Evolutionary conservation across 176 grass and related monocot genomes (phyloP).

Genomic region (Leersia perrieri): DNA sequence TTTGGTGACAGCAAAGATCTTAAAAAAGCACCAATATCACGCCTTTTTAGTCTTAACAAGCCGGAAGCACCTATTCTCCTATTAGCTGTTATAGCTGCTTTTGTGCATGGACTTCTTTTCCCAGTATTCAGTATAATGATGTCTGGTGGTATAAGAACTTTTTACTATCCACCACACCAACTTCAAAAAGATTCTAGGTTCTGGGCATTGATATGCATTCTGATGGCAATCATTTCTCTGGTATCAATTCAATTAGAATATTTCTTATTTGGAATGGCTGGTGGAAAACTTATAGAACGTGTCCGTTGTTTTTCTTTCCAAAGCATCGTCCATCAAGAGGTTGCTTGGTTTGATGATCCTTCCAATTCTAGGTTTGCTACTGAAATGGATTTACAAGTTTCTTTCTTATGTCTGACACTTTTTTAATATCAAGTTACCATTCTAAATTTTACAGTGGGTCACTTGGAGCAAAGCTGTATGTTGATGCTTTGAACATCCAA

Average conservation of each 20-base stretch:
- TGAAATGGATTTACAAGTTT: neutral
- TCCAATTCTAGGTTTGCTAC: constrained; percentile 71
- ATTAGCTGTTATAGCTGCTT: constrained; percentile 54
- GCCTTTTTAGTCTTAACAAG: constrained; percentile 66
- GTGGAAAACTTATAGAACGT: constrained; percentile 72
- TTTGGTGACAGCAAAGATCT: constrained; percentile 7
- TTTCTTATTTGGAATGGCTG: constrained; percentile 77
- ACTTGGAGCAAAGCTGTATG: constrained; percentile 55
- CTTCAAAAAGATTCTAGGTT: constrained; percentile 68
- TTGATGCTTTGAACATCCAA: constrained; percentile 59
- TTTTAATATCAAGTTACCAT: constrained; percentile 11
- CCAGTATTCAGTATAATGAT: constrained; percentile 66
- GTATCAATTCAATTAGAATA: constrained; percentile 57
- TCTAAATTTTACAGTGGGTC: constrained; percentile 48
- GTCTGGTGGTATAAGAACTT: constrained; percentile 63
- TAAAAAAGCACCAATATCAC: constrained; percentile 37
- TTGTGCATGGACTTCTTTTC: constrained; percentile 70
- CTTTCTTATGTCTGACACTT: constrained; percentile 19
- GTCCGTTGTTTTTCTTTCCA: constrained; percentile 67
- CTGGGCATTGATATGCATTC: constrained; percentile 59
- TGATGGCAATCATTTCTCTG: constrained; percentile 49
- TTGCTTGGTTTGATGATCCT: constrained; percentile 80
- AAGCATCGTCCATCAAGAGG: constrained; percentile 71
- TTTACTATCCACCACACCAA: constrained; percentile 54
- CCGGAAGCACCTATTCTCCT: constrained; percentile 62